Base-by-base conservation (phyloP, 2,329 filamentous ascomycete genomes). In the Neobulgaria alba region DNA sequence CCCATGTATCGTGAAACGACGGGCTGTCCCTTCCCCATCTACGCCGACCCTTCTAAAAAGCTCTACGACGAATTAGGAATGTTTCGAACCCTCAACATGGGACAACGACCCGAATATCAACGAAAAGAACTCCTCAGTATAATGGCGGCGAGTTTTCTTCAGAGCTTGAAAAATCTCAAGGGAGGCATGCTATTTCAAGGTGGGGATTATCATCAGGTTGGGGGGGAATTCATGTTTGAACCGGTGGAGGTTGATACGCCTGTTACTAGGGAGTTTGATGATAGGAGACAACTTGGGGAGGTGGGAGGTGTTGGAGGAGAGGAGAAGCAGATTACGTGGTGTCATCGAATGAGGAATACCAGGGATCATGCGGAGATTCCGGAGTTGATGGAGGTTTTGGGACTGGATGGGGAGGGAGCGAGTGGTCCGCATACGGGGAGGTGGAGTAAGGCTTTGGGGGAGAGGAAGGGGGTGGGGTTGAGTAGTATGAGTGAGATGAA, bases 331-430 rank as follows among this genome's bases (percentile, higher is more conserved):
- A 72, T 85, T 19, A 79, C 75, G 1, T 93, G 86, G 85, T 88
- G 82, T 53, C 84, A 90, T 63, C 71, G 85, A 19, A 93, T 93
- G 85, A 70, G 69, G 57, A 84, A 76, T 42, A 90, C 85, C 10
- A 67, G 85, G 36, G 85, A 89, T 51, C 86, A 93, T 57, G 73
- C 75, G 1, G 84, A 88, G 65, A 67, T 89, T 1, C 69, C 71
- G 0, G 79, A 80, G 58, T 54, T 88, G 41, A 74, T 77, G 63
- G 67, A 73, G 51, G 61, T 85, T 10, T 59, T 87, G 33, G 79
- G 79, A 0, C 53, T 82, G 4, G 66, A 72, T 36, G 67, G 62
- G 2, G 54, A 62, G 30, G 64, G 62, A 3, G 48, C 46, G 5
- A 50, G 62, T 0, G 63, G 60, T 29, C 60, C 61, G 38, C 62